These are phyloP conservation scores for Friedmanniomyces simplex DNA, from an alignment of 495 filamentous ascomycete genomes.

Conservation along the genomic window DNA sequence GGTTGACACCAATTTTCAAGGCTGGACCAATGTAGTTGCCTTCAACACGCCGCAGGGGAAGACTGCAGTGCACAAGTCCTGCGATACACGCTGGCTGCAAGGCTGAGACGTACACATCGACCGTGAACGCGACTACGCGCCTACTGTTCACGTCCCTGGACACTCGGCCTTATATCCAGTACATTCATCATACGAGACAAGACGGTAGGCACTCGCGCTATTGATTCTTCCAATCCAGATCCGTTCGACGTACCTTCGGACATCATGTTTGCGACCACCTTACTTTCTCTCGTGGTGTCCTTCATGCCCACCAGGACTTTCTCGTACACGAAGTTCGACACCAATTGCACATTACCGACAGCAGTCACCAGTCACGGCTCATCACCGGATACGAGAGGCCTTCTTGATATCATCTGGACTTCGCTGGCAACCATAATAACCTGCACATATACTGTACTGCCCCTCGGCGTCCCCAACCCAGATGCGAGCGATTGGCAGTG, in stretches of 20 bases:
- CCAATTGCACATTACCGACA: not conserved
- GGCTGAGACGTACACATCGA: no score
- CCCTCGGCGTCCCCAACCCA: not conserved
- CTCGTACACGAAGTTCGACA: not conserved
- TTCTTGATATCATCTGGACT: not conserved
- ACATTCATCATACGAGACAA: no score
- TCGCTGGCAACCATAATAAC: slow-evolving; percentile 1
- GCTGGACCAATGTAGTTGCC: no score
- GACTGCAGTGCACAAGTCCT: no score
- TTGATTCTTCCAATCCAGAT: no score
- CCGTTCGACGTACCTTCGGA: not conserved
- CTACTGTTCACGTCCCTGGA: no score
- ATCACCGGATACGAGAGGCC: not conserved
- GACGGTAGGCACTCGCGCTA: no score
- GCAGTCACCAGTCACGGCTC: not conserved
- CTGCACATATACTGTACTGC: slow-evolving; percentile 6
- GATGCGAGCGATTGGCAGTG: not conserved
- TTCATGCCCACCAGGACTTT: not conserved
- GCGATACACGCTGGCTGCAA: no score
- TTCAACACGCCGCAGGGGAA: no score
- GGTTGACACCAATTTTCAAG: no score
- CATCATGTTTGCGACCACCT: not conserved
- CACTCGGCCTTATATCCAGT: no score
- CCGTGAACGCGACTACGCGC: no score
- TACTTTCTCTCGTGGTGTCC: not conserved